Conservation (phyloP, 73 alveolate species). For the Symbiodinium natans region DNA sequence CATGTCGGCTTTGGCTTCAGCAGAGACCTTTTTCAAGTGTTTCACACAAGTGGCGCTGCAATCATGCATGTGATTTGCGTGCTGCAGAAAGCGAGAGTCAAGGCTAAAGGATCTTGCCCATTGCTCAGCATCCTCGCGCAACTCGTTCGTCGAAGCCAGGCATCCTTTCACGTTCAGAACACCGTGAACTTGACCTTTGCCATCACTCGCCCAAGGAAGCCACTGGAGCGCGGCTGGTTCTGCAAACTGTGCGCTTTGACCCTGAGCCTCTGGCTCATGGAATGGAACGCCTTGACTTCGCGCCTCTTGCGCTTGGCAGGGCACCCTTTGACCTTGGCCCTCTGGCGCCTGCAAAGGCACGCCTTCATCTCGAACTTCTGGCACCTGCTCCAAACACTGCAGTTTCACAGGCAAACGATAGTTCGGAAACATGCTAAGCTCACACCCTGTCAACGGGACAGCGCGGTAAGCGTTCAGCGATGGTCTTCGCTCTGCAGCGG, state of each 20-base stretch:
- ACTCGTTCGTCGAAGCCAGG: not conserved
- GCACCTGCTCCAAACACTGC: no score
- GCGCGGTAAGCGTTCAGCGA: not conserved
- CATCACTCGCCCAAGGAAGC: not conserved
- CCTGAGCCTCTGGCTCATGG: not conserved
- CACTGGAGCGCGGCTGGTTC: not conserved
- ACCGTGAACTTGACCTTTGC: not conserved
- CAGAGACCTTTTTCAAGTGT: not conserved
- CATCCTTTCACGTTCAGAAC: not conserved
- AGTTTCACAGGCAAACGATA: conserved; percentile 28
- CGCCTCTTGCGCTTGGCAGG: no score
- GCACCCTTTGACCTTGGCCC: no score
- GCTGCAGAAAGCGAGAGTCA: conserved; percentile 10
- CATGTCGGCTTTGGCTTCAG: not conserved
- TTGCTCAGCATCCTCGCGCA: not conserved
- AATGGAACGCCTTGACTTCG: no score
- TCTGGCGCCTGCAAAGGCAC: not conserved
- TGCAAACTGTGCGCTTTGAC: not conserved
- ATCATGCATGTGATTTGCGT: not conserved
- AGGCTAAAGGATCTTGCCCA: not conserved
- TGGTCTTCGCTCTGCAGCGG: not conserved
- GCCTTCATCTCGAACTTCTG: not conserved
- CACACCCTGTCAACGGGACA: not conserved
- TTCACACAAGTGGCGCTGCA: conserved; percentile 17
- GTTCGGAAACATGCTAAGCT: not conserved